Percentiles rank a stretch among this genome's conserved stretches.
phyloP scores from a whole-genome alignment of 164 flowering plant species.

The Aristolochia contorta region DNA sequence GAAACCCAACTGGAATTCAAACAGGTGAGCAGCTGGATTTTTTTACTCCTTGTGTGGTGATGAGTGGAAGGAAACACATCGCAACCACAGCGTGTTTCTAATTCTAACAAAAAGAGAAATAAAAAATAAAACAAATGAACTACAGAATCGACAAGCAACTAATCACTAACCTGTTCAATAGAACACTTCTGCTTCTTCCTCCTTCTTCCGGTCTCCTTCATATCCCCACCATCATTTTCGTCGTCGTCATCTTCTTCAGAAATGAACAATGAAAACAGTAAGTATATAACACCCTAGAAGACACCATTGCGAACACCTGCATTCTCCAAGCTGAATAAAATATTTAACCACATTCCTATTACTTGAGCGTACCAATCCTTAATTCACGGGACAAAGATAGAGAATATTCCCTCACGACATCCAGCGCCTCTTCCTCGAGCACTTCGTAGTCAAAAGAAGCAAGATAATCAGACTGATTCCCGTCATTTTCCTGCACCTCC shows the following conservation, averaged over 20 bases:
- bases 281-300: neutral
- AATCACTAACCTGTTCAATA: slow-evolving; percentile 24
- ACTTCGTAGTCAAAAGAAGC: slow-evolving; percentile 29
- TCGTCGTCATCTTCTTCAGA: slow-evolving; percentile 37
- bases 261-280: slow-evolving; percentile 7
- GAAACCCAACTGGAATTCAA: neutral
- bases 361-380: slow-evolving; percentile 31
- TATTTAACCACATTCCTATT: neutral
- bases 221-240: slow-evolving; percentile 24
- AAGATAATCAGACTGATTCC: slow-evolving; percentile 11
- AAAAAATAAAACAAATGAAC: neutral
- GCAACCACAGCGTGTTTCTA: neutral
- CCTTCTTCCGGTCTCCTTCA: slow-evolving; percentile 27
- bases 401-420: slow-evolving; percentile 37
- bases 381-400: slow-evolving; percentile 39
- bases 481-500: slow-evolving; percentile 14
- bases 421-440: slow-evolving; percentile 58
- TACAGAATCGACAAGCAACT: slow-evolving; percentile 1
- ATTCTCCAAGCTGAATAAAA: neutral
- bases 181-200: slow-evolving; percentile 24
- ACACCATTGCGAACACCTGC: neutral
- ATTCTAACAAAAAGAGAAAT: neutral
- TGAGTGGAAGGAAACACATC: neutral
- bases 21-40: neutral
- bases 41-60: neutral